These are phyloP conservation scores for Sicyos baderoa DNA, from an alignment of 306 rosid genomes.

Conservation along the genomic window DNA sequence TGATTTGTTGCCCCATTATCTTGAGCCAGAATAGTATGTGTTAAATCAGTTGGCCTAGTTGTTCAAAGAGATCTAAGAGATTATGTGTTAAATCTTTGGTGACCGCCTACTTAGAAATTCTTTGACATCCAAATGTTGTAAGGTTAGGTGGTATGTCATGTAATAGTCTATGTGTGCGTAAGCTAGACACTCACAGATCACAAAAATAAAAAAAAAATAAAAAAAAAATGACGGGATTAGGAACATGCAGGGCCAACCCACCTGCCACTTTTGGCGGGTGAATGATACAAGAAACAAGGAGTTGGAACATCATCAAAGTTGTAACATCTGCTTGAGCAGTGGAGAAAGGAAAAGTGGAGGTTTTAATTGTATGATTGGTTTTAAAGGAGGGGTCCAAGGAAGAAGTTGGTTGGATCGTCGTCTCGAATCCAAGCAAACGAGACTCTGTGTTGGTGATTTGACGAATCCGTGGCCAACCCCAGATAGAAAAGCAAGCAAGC, in stretches of 20 bases:
- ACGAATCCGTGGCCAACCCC: not conserved
- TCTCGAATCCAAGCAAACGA: not conserved
- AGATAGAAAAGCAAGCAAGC: not conserved
- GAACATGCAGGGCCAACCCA: not conserved
- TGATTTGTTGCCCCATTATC: not conserved
- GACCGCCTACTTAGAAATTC: too few relatives aligned
- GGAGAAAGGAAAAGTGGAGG: not conserved
- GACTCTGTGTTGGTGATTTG: not conserved
- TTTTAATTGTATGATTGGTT: not conserved
- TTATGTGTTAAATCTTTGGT: too few relatives aligned
- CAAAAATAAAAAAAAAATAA: too few relatives aligned
- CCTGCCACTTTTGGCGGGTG: not conserved
- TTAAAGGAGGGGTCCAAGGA: not conserved
- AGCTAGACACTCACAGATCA: too few relatives aligned
- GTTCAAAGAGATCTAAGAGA: too few relatives aligned
- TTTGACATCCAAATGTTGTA: too few relatives aligned
- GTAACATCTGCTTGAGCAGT: not conserved
- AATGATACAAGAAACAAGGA: not conserved
- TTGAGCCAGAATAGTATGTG: not conserved
- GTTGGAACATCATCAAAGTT: slow-evolving; percentile 7
- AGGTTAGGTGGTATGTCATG: too few relatives aligned
- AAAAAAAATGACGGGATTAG: not conserved
- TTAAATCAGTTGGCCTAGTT: too few relatives aligned
- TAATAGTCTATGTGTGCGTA: too few relatives aligned
- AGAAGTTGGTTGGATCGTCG: slow-evolving; percentile 12